Conservation (phyloP, 176 grass and related monocot species). For the Phragmites australis region DNA sequence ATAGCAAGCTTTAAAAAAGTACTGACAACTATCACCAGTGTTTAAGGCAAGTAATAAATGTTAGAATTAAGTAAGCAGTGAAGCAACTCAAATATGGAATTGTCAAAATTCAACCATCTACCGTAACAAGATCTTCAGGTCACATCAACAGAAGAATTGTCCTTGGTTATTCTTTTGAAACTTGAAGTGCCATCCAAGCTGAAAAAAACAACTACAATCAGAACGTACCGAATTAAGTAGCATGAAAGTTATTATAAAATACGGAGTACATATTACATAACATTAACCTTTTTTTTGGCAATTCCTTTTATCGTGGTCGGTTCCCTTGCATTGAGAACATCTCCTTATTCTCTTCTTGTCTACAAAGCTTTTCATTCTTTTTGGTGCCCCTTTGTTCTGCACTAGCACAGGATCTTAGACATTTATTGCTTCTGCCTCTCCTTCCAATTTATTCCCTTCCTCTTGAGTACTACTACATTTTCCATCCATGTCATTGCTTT, state of each 20-base stretch:
- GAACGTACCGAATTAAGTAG: too few species aligned
- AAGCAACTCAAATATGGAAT: not conserved
- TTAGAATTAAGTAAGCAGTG: too few species aligned
- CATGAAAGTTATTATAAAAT: too few species aligned
- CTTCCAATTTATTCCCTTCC: not conserved
- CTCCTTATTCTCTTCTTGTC: not conserved
- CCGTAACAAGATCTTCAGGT: too few species aligned
- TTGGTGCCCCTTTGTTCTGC: not conserved
- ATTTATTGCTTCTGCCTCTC: not conserved
- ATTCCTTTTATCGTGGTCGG: not conserved
- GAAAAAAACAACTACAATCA: too few species aligned
- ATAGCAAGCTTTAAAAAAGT: conserved; percentile 29
- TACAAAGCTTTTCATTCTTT: not conserved
- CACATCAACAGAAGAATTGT: too few species aligned
- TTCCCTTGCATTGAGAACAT: not conserved
- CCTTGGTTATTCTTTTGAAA: too few species aligned
- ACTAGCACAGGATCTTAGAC: not conserved
- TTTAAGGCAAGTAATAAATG: conserved; percentile 8
- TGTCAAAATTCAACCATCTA: too few species aligned
- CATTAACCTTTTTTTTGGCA: not conserved
- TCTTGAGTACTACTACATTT: not conserved
- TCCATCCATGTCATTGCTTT: not conserved
- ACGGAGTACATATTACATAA: too few species aligned
- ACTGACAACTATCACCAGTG: not conserved
- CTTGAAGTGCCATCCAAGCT: too few species aligned